Conservation (phyloP, 176 grass and related monocot species). For the Zea luxurians region DNA sequence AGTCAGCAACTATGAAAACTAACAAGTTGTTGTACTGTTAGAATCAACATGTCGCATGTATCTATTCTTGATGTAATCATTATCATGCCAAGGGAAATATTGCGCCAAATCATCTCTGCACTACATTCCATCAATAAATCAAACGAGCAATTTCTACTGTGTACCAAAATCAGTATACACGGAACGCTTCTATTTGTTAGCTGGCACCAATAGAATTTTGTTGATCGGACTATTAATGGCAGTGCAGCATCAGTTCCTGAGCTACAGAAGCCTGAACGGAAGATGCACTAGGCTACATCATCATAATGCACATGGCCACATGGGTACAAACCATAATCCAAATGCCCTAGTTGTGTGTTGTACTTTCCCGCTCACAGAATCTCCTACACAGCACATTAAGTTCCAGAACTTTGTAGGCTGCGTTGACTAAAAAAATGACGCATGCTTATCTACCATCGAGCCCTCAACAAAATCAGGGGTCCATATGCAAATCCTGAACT, state of each 20-base stretch:
- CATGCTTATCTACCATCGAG: conserved; percentile 7
- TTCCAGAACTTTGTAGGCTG: neutral
- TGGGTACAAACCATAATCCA: neutral
- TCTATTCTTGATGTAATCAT: neutral
- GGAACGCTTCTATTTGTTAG: neutral
- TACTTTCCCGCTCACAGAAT: neutral
- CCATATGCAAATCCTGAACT: conserved; percentile 37
- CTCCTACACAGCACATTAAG: neutral
- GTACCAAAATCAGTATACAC: neutral
- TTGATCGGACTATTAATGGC: neutral
- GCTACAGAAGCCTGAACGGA: conserved; percentile 12
- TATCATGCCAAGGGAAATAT: neutral
- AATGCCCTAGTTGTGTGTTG: neutral
- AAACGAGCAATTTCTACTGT: neutral
- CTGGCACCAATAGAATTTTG: neutral
- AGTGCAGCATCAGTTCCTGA: neutral
- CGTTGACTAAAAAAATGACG: neutral
- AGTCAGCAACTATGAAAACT: neutral
- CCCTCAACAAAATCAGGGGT: conserved; percentile 28
- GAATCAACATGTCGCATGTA: neutral
- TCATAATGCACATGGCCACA: conserved; percentile 7
- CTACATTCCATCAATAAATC: neutral
- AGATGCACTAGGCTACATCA: conserved; percentile 24
- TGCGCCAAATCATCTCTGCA: neutral
- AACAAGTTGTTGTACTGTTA: neutral